These are phyloP conservation scores for Exutisphaerella laricina DNA, from an alignment of 2,329 filamentous ascomycete genomes.

Conservation along the genomic window DNA sequence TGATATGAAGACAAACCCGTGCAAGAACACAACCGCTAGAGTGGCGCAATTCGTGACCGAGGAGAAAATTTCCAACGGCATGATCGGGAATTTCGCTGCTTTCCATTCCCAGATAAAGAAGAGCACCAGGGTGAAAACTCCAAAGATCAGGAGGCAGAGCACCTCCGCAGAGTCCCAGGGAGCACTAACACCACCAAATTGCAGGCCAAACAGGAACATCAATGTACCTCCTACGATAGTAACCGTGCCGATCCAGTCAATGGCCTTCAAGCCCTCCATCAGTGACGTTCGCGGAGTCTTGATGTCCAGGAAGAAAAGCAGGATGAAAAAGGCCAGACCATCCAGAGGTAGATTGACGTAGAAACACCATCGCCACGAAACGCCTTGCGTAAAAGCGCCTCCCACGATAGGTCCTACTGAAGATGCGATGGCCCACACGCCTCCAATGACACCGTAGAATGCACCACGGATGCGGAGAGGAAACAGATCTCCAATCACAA, in stretches of 20 bases:
- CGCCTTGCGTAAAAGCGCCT: constrained; percentile 58
- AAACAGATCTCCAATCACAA: constrained; percentile 60
- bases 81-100: constrained; percentile 69
- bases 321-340: constrained; percentile 53
- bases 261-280: constrained; percentile 55
- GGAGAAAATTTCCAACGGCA: constrained; percentile 67
- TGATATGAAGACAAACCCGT: constrained; percentile 72
- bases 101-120: constrained; percentile 71
- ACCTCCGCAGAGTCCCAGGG: constrained; percentile 72
- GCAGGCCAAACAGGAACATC: constrained; percentile 80
- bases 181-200: constrained; percentile 70
- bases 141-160: constrained; percentile 72
- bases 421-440: constrained; percentile 62
- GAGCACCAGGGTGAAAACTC: constrained; percentile 51
- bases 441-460: constrained; percentile 60
- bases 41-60: constrained; percentile 60
- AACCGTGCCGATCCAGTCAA: constrained; percentile 61
- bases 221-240: constrained; percentile 70
- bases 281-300: constrained; percentile 61
- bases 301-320: constrained; percentile 60
- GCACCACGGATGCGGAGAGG: constrained; percentile 51
- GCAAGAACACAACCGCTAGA: constrained; percentile 62
- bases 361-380: constrained; percentile 59
- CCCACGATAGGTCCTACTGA: constrained; percentile 62
- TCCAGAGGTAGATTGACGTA: constrained; percentile 62